Evolutionary conservation across 2,329 filamentous ascomycete species (phyloP).

Genomic region (Trichophaea hybrida): DNA sequence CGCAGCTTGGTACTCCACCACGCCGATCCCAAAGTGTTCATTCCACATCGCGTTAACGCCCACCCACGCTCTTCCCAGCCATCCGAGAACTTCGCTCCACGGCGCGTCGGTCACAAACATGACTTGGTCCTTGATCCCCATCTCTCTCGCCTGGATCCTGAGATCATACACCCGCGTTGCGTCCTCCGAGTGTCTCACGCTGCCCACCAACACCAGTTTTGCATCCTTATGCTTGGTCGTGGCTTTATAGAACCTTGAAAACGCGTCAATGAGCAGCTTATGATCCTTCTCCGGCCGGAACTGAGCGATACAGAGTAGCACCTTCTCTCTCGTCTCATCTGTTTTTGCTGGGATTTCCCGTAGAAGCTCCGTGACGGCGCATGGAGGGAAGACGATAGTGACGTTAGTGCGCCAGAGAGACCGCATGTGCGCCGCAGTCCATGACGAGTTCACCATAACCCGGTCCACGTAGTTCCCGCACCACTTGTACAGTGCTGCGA

Average conservation of each 20-base stretch:
- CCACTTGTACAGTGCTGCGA: conserved; percentile 67
- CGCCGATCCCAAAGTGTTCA: conserved; percentile 96
- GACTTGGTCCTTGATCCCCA: conserved; percentile 69
- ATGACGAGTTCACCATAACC: conserved; percentile 94
- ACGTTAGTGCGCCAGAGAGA: conserved; percentile 52
- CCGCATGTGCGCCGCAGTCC: conserved; percentile 76
- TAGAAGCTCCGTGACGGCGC: conserved; percentile 73
- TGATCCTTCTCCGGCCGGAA: conserved; percentile 98
- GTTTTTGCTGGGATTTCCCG: conserved; percentile 40
- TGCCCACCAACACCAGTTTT: conserved; percentile 72
- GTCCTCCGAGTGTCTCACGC: conserved; percentile 73
- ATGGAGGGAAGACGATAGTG: conserved; percentile 70
- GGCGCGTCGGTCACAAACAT: conserved; percentile 80
- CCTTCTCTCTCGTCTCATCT: conserved; percentile 53
- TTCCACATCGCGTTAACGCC: conserved; percentile 99
- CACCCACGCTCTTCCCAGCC: conserved; percentile 60
- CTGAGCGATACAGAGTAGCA: conserved; percentile 85
- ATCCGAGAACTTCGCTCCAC: conserved; percentile 73
- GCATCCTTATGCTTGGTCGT: conserved; percentile 40
- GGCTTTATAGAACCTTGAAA: conserved; percentile 56
- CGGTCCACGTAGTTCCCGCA: conserved; percentile 75
- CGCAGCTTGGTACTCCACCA: conserved; percentile 94
- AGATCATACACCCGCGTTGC: conserved; percentile 77
- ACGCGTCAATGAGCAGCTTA: conserved; percentile 68
- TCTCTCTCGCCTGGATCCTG: conserved; percentile 69